These are phyloP conservation scores for Aspergillus sparsus DNA, from an alignment of 495 filamentous ascomycete genomes.

Conservation along the genomic window DNA sequence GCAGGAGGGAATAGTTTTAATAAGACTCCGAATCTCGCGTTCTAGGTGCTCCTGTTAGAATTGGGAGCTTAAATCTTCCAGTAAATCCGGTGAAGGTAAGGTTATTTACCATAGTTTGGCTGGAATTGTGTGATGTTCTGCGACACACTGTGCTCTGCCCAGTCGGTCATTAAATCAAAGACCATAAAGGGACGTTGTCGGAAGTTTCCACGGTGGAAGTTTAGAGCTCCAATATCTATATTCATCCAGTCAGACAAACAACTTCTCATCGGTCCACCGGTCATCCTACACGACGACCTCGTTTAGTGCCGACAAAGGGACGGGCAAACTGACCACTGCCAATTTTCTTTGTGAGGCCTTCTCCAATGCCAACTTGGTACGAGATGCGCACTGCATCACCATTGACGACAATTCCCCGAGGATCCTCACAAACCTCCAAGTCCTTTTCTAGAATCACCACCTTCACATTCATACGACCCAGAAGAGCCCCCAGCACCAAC, in stretches of 20 bases:
- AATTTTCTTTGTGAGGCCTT: conserved; percentile 36
- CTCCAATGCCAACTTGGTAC: conserved; percentile 27
- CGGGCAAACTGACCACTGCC: conserved; percentile 12
- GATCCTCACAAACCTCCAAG: conserved; percentile 40
- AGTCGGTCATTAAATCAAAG: conserved; percentile 18
- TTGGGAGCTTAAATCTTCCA: neutral
- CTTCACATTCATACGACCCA: conserved; percentile 35
- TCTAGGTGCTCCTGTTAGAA: neutral
- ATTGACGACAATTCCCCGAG: conserved; percentile 44
- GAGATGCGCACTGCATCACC: conserved; percentile 44
- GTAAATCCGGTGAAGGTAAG: neutral
- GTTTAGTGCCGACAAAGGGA: neutral
- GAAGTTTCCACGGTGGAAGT: conserved; percentile 17
- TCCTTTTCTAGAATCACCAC: conserved; percentile 45
- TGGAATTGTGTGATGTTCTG: conserved; percentile 25
- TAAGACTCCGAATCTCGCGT: conserved; percentile 2
- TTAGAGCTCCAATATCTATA: conserved; percentile 18
- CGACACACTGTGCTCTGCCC: conserved; percentile 24
- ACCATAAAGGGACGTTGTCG: conserved; percentile 18
- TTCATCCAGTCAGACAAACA: neutral
- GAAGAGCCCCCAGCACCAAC: conserved; percentile 31
- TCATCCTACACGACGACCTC: no score
- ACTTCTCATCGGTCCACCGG: neutral
- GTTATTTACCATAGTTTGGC: conserved; percentile 15
- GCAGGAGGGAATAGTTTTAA: conserved; percentile 23